Evolutionary conservation across 768 basidiomycete genomes (phyloP), one percentile per base, ranked within the genome.

Genomic region (Suillus cothurnatus): DNA sequence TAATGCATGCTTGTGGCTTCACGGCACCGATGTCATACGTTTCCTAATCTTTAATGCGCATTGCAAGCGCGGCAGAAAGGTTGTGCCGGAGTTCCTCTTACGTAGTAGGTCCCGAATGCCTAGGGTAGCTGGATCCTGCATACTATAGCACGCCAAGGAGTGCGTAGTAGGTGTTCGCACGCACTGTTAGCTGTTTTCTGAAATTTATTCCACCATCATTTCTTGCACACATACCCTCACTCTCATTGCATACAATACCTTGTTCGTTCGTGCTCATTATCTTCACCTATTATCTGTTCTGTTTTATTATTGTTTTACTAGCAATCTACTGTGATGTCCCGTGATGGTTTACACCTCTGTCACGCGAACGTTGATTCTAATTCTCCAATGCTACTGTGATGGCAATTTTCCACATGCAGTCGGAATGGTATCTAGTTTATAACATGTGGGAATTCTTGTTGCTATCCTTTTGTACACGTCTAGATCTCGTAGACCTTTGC

Each of bases 401-500:
- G 8, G 26, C 15, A 9, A 49, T 39, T 47, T 39, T 38, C 56
- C 36, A 34, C 26, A 6, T 43, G 38, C 26, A 28, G 43, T 68
- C 62, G 21, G 7, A 47, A 55, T 56, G 39, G 41, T 61, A 52
- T 72, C 68, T 70, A 70, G 58, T 38, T 58, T 77, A 74, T 71
- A 65, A 38, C 53, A 73, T 19, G 23, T 52, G 45, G 21, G 15
- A 9, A 38, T 34, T 62, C 14, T 61, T 38, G 19, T 17, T 38
- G 50, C 9, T 28, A 15, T 32, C 52, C 11, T 32, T 55, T 32
- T 17, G 19, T 39, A 45, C 31, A 21, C 32, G 45, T 61, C 56
- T 70, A 63, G 76, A 81, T 84, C 86, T 95, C 94, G 77, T 89
- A 93, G 78, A 95, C 82, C 91, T 92, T 92, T 68, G 81, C 71